Evolutionary conservation across 2,329 filamentous ascomycete species (phyloP), one percentile per base, ranked within the genome.

Genomic region (Penicillium sp.): DNA sequence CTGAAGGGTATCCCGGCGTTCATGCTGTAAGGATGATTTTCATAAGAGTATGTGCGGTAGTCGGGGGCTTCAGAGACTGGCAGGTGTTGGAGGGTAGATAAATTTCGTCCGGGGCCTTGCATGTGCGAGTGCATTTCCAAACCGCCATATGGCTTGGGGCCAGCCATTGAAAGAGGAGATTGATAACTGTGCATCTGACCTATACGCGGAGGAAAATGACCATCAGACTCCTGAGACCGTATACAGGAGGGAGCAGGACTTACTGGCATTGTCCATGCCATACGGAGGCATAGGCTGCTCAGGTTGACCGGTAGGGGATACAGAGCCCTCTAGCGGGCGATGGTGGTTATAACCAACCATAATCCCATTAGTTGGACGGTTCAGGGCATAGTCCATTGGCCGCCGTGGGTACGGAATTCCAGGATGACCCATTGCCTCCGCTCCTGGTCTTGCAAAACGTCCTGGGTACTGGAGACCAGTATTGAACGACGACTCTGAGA

Each of bases 21-120:
- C 58, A 73, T 71, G 38, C 71, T 61, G 31, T 68, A 71, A 3
- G 74, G 68, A 15, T 73, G 63, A 41, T 68, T 60, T 21, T 69
- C 71, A 52, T 76, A 74, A 17, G 74, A 59, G 50, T 70, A 75
- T 15, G 71, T 63, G 47, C 75, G 72, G 65, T 78, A 78, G 31
- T 76, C 74, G 26, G 73, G 69, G 1, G 73, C 61, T n/a, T 72
- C 68, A 17, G 73, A 75, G 35, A 77, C 71, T 5, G 74, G 71
- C n/a, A 71, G 57, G 19, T 71, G 69, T 46, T 75, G 73, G 26
- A 77, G 58, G 5, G 69, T 61, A 1, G 73, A 62, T 41, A 77
- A 69, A 19, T 71, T 70, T 48, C 72, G 64, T 35, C 69, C 70
- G 49, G 70, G 68, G 11, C 66, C 45, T 50, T 70, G 66, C 46